Base-by-base conservation (phyloP, 2,329 filamentous ascomycete genomes). In the Lasiodiplodia gonubiensis region DNA sequence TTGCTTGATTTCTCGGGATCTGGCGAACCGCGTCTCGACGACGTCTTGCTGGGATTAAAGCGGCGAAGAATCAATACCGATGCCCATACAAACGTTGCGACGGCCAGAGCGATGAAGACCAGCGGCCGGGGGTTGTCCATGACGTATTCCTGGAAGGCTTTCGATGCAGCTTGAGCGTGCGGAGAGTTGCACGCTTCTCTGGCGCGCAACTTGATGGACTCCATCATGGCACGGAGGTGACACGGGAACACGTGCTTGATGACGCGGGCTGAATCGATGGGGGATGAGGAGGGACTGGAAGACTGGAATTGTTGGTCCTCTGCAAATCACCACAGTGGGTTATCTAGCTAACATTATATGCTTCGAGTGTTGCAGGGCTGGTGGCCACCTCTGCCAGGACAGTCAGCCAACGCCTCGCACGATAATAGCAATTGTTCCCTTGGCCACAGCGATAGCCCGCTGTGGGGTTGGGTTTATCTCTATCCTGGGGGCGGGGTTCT, bases 1-100 rank as follows among this genome's bases (percentile, higher is more conserved):
- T 66, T 66, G 53, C 72, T 79, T 78, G 69, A 78, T 68, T 84
- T 85, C 71, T 86, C 83, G 8, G 81, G 76, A 71, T 84, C 81
- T 2, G 83, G 81, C 6, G 66, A 67, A 14, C 1, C 81, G 76
- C n/a, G 66, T 70, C 67, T 68, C 4, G 69, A 2, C 12, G 65
- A 54, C 42, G 25, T 21, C 18, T 68, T 66, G 27, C 72, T 52
- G 67, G 68, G 61, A 39, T 72, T 76, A 57, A 78, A 72, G 67
- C 73, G 76, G n/a, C 71, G 72, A 1, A 75, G 70, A 4, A 75
- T 37, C 16, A 72, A 68, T 8, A 73, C 55, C 14, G 71, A 51
- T 55, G 76, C 61, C 73, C 75, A 83, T 42, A 76, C 69, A 5
- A 75, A 70, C 25, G 78, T 69, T 12, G 75, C 64, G 27, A 78